Percentiles rank a stretch among this genome's conserved stretches.
Evolutionary conservation across 2,329 filamentous ascomycete species (phyloP).

Genomic region (Waltergamsia citrina): DNA sequence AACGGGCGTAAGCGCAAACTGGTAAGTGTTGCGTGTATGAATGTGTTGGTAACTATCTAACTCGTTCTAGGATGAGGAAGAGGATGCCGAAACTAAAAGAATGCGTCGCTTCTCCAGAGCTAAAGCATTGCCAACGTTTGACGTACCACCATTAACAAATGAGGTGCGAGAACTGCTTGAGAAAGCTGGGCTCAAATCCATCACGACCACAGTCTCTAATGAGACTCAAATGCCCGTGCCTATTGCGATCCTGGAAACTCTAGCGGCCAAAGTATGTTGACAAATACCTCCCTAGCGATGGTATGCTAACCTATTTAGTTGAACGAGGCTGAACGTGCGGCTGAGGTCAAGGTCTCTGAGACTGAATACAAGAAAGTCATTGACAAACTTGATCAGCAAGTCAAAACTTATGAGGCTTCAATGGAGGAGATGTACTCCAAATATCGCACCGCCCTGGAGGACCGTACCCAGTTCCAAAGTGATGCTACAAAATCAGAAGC

Average conservation of each 20-base stretch:
- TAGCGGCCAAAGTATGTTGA: slow-evolving; percentile 26
- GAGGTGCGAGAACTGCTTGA: slow-evolving; percentile 19
- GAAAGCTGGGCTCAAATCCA: slow-evolving; percentile 1
- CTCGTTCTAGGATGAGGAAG: slow-evolving; percentile 5
- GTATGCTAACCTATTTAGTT: slow-evolving; percentile 13
- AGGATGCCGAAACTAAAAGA: slow-evolving; percentile 17
- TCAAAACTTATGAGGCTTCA: slow-evolving; percentile 34
- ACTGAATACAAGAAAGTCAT: slow-evolving; percentile 29
- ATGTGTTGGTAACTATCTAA: neutral
- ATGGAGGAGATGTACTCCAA: slow-evolving; percentile 33
- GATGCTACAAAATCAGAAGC: slow-evolving; percentile 31
- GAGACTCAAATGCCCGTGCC: slow-evolving; percentile 16
- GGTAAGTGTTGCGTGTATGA: slow-evolving; percentile 24
- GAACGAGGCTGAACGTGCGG: slow-evolving; percentile 17
- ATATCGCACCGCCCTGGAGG: slow-evolving; percentile 39
- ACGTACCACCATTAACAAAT: slow-evolving; percentile 17
- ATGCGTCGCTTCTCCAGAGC: slow-evolving; percentile 5
- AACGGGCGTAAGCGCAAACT: slow-evolving; percentile 36
- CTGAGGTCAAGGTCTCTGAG: slow-evolving; percentile 17
- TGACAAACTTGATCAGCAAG: slow-evolving; percentile 30
- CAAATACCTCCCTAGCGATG: neutral
- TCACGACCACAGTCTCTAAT: slow-evolving; percentile 7
- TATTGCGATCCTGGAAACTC: slow-evolving; percentile 23
- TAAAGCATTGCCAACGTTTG: neutral
- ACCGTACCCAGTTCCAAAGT: slow-evolving; percentile 36